These are phyloP conservation scores for Penicillium sumatraense DNA, from an alignment of 2,329 filamentous ascomycete species.

Conservation along the genomic window DNA sequence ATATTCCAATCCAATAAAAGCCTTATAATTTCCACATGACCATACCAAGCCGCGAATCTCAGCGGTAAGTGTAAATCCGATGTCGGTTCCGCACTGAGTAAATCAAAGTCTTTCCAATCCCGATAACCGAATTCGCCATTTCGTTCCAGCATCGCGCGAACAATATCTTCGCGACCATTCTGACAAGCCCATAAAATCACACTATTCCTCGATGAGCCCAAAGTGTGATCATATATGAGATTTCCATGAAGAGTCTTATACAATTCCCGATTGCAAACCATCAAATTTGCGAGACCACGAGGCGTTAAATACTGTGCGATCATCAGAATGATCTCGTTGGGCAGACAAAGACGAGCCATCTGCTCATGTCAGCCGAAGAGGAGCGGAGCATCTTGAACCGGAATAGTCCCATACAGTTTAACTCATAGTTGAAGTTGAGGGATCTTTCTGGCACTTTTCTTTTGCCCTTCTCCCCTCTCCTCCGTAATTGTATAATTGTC, in stretches of 20 bases:
- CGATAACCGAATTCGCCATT: background rate
- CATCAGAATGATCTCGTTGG: constrained; percentile 1
- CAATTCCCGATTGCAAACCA: background rate
- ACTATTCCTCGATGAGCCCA: background rate
- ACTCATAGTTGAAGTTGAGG: constrained; percentile 1
- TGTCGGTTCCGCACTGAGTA: background rate
- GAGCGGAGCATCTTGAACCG: background rate
- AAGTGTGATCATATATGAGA: background rate
- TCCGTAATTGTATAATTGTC: background rate
- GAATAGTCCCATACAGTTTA: background rate
- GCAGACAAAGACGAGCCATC: background rate
- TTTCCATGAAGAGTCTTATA: background rate
- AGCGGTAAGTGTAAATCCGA: background rate
- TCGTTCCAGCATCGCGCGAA: background rate
- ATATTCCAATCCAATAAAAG: background rate
- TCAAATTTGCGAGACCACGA: background rate
- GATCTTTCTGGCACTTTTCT: background rate
- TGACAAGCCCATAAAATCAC: background rate
- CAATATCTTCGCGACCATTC: background rate
- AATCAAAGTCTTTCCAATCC: background rate
- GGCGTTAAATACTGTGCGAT: background rate
- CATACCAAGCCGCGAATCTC: background rate
- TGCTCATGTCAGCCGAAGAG: background rate
- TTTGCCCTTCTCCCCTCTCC: background rate
- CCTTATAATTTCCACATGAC: background rate